These are phyloP conservation scores for Globisporangium heterothallicum DNA, from an alignment of 352 stramenopile species.

Conservation along the genomic window DNA sequence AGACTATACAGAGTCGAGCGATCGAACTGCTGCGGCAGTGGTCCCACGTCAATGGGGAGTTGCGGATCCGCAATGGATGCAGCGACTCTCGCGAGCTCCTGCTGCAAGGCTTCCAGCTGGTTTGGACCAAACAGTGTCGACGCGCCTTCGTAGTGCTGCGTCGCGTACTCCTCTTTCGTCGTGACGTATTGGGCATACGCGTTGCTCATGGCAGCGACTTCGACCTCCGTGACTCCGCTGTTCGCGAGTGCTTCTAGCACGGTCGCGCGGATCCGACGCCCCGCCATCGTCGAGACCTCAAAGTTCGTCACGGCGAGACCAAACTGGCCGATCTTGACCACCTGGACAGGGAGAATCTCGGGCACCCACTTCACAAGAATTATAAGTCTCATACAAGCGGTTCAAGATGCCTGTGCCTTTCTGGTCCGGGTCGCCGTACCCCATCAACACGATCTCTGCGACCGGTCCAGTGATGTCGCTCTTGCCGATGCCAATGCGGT, in stretches of 20 bases:
- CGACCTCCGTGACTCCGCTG: slow-evolving; percentile 33
- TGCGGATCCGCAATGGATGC: slow-evolving; percentile 21
- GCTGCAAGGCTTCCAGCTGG: slow-evolving; percentile 46
- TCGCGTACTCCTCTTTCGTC: slow-evolving; percentile 53
- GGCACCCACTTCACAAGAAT: slow-evolving; percentile 35
- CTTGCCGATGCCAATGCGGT: slow-evolving; percentile 51
- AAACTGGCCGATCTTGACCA: slow-evolving; percentile 50
- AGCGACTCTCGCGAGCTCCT: slow-evolving; percentile 38
- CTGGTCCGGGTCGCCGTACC: slow-evolving; percentile 49
- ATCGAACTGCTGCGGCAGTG: slow-evolving; percentile 32
- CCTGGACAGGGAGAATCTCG: slow-evolving; percentile 44
- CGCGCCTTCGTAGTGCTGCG: slow-evolving; percentile 66
- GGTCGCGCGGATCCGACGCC: slow-evolving; percentile 33
- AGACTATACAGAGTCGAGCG: slow-evolving; percentile 24
- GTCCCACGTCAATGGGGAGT: slow-evolving; percentile 24
- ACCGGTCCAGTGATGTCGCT: slow-evolving; percentile 54
- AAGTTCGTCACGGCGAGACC: slow-evolving; percentile 47
- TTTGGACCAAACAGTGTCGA: slow-evolving; percentile 71
- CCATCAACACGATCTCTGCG: slow-evolving; percentile 61
- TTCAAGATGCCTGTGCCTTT: slow-evolving; percentile 48
- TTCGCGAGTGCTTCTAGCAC: slow-evolving; percentile 20
- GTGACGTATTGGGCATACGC: slow-evolving; percentile 62
- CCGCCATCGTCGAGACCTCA: slow-evolving; percentile 59
- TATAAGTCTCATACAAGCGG: slow-evolving; percentile 44
- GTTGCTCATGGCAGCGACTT: slow-evolving; percentile 50